Conservation (phyloP, 345 rosid species). For the Iberis pinnata region DNA sequence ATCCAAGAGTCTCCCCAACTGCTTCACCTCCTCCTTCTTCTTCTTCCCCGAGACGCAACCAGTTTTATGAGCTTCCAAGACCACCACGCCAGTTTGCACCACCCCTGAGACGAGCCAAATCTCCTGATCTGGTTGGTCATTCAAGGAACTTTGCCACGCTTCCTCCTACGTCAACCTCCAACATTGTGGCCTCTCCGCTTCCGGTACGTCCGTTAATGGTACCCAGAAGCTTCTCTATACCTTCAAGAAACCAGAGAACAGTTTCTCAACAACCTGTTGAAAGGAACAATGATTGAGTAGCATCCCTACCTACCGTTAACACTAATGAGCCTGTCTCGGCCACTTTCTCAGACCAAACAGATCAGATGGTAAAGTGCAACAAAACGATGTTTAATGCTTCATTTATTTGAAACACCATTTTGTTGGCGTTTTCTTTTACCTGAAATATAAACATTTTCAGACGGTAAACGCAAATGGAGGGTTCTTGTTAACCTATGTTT, state of each 20-base stretch:
- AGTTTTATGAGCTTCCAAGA: conserved; percentile 93
- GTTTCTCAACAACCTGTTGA: conserved; percentile 37
- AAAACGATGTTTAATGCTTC: neutral
- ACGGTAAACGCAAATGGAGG: neutral
- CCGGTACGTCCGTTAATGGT: conserved; percentile 65
- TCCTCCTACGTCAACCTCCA: conserved; percentile 33
- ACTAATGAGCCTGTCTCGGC: conserved; percentile 49
- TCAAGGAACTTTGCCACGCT: conserved; percentile 38
- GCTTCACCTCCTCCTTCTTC: conserved; percentile 83
- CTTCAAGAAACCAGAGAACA: conserved; percentile 71
- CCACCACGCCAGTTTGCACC: conserved; percentile 50
- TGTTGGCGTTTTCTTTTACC: conserved; percentile 3
- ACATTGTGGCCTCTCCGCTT: conserved; percentile 58
- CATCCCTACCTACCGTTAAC: conserved; percentile 81
- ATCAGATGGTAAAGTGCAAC: conserved; percentile 51
- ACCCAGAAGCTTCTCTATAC: conserved; percentile 77
- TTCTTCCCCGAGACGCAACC: conserved; percentile 66
- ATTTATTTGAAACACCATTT: neutral
- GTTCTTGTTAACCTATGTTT: too few species aligned
- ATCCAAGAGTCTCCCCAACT: conserved; percentile 71
- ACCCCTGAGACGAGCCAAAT: conserved; percentile 46
- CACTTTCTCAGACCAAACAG: conserved; percentile 45
- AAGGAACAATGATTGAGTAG: conserved; percentile 36
- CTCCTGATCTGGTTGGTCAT: conserved; percentile 50
- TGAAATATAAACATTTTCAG: too few species aligned